These are phyloP conservation scores for Millerozyma acaciae DNA, from an alignment of 805 yeast genomes.

Conservation along the genomic window DNA sequence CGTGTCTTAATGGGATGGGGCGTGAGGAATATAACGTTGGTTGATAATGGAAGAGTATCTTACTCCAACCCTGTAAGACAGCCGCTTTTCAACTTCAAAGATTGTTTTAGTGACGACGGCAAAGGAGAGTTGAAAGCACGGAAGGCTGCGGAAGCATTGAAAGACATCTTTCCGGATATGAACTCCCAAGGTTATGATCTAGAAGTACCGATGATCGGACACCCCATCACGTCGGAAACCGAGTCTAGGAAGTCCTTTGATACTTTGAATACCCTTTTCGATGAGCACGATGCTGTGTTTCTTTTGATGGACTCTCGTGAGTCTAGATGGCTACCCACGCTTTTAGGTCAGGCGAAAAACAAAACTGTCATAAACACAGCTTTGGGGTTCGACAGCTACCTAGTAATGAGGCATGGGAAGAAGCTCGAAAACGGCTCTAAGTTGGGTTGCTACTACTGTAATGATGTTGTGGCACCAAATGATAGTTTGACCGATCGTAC, in stretches of 20 bases:
- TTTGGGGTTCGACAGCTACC: constrained; percentile 86
- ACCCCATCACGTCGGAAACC: constrained; percentile 55
- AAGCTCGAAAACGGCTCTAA: constrained; percentile 24
- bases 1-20: constrained; percentile 95
- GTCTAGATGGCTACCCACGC: constrained; percentile 95
- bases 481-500: constrained; percentile 87
- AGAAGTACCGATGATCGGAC: constrained; percentile 96
- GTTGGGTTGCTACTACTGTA: constrained; percentile 93
- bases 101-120: constrained; percentile 63
- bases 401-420: constrained; percentile 90
- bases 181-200: constrained; percentile 56
- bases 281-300: constrained; percentile 71
- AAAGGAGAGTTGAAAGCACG: constrained; percentile 70
- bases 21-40: constrained; percentile 75
- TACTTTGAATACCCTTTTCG: constrained; percentile 48
- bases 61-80: constrained; percentile 96
- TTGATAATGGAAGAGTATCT: constrained; percentile 85
- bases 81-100: constrained; percentile 78
- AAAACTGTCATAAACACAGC: constrained; percentile 90
- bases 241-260: constrained; percentile 50
- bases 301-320: constrained; percentile 92
- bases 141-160: constrained; percentile 71
- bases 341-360: constrained; percentile 59
- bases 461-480: constrained; percentile 91
- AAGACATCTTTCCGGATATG: constrained; percentile 75